A percentile compares a stretch with the other conserved stretches of the same genome.
These are phyloP conservation scores for Picochlorum sp. DNA, from an alignment of 139 green algal genomes.

Conservation along the genomic window DNA sequence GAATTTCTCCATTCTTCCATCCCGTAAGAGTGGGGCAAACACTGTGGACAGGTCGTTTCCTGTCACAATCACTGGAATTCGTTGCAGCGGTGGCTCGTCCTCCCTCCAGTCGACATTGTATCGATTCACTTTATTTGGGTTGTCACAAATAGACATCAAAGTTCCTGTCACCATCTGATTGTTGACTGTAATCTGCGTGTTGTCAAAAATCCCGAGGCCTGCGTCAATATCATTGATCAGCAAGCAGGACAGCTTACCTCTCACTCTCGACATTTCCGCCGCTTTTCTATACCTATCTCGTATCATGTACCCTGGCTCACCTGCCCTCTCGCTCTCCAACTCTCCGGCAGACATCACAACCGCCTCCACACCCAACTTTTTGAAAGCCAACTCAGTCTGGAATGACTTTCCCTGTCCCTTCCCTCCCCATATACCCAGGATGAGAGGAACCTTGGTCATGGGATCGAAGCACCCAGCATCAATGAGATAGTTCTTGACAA, in stretches of 20 bases:
- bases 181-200: slow-evolving; percentile 70
- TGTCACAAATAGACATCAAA: slow-evolving; percentile 88
- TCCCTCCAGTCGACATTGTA: slow-evolving; percentile 54
- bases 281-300: slow-evolving; percentile 70
- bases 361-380: slow-evolving; percentile 73
- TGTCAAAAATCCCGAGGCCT: slow-evolving; percentile 61
- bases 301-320: slow-evolving; percentile 52
- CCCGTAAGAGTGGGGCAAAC: slow-evolving; percentile 87
- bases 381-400: slow-evolving; percentile 82
- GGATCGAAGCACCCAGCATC: slow-evolving; percentile 43
- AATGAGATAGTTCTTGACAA: slow-evolving; percentile 79
- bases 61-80: slow-evolving; percentile 75
- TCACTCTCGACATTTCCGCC: slow-evolving; percentile 50
- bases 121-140: slow-evolving; percentile 51
- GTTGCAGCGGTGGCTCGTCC: slow-evolving; percentile 33
- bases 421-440: slow-evolving; percentile 50
- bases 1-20: slow-evolving; percentile 73
- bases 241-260: slow-evolving; percentile 70
- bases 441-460: slow-evolving; percentile 23
- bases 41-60: slow-evolving; percentile 80
- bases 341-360: slow-evolving; percentile 76
- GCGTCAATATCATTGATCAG: slow-evolving; percentile 92
- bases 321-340: slow-evolving; percentile 45
- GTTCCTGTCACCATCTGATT: slow-evolving; percentile 87
- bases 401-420: slow-evolving; percentile 41